Base-by-base conservation (phyloP, 305 asterid species). In the Caryopteris hybrid region DNA sequence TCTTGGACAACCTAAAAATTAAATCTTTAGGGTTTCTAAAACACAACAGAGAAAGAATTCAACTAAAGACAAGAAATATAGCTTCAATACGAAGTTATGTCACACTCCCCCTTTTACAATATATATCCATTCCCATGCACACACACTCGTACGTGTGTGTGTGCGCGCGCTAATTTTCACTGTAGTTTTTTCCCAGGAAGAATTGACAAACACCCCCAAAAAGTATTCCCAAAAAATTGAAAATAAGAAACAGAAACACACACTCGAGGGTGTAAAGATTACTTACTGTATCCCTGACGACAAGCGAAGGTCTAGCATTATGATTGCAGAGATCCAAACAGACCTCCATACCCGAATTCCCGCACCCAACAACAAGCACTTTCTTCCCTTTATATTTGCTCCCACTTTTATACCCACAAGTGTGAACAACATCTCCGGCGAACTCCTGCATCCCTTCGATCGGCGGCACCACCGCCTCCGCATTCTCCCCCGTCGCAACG, bases 301-400 rank as follows among this genome's bases (percentile, higher is more conserved):
- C 95, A 9, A 93, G 89, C 0, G 96, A 82, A 50, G 97, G 97
- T 4, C 6, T 48, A 2, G 98, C 96, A 73, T 82, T 62, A 68
- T 84, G 81, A 71, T 85, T 81, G 74, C 97, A 90, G 4, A 92
- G 94, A 81, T 92, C 98, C 90, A 92, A 85, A 42, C 95, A 90
- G 1, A 92, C 96, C 77, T 92, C 98, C 98, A 92, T 92, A 31
- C 98, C 98, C 16, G 98, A 92, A 54, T 92, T 92, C 20, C 98
- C 98, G 66, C 98, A 90, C 2, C 98, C 98, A 9, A 92, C 96
- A 0, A 92, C 97, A 57, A 92, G 64, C 0, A 92, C 97, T 14
- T 58, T 84, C 76, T 86, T 84, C 60, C 82, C 90, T 39, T 70
- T 47, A 25, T 85, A 92, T 5, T 23, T 74, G 4, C 68, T 72